Evolutionary conservation across 2,329 filamentous ascomycete genomes (phyloP).

Genomic region (Scedosporium aurantiacum): DNA sequence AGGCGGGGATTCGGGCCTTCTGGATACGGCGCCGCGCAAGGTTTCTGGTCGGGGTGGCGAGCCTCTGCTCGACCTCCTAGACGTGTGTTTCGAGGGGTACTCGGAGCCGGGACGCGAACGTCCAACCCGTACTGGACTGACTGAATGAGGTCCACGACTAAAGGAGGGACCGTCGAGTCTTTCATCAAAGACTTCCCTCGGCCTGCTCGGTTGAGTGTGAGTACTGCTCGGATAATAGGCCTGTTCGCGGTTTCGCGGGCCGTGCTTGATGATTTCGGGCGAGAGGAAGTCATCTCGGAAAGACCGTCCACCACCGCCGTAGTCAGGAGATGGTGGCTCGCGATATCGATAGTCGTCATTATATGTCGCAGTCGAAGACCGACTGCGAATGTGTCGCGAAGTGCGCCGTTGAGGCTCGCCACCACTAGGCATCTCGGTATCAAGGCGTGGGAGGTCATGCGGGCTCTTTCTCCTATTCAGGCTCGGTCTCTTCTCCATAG

Average conservation of each 20-base stretch:
- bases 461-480: slow-evolving; percentile 23
- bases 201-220: background rate
- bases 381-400: background rate
- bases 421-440: background rate
- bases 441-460: slow-evolving; percentile 12
- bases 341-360: background rate
- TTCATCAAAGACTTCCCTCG: background rate
- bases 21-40: background rate
- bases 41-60: background rate
- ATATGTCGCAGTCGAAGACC: slow-evolving; percentile 2
- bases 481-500: slow-evolving; percentile 7
- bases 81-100: slow-evolving; percentile 17
- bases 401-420: background rate
- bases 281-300: slow-evolving; percentile 28
- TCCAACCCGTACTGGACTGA: slow-evolving; percentile 13
- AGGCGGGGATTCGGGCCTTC: background rate
- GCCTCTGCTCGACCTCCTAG: slow-evolving; percentile 8
- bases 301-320: background rate
- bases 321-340: background rate
- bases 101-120: slow-evolving; percentile 18
- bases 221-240: slow-evolving; percentile 20
- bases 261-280: slow-evolving; percentile 30
- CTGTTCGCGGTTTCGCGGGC: slow-evolving; percentile 30
- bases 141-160: slow-evolving; percentile 17
- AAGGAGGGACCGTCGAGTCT: background rate